Percentiles rank a stretch among this genome's conserved stretches.
These are phyloP conservation scores for Corylus avellana DNA, from an alignment of 306 rosid genomes.

Conservation along the genomic window DNA sequence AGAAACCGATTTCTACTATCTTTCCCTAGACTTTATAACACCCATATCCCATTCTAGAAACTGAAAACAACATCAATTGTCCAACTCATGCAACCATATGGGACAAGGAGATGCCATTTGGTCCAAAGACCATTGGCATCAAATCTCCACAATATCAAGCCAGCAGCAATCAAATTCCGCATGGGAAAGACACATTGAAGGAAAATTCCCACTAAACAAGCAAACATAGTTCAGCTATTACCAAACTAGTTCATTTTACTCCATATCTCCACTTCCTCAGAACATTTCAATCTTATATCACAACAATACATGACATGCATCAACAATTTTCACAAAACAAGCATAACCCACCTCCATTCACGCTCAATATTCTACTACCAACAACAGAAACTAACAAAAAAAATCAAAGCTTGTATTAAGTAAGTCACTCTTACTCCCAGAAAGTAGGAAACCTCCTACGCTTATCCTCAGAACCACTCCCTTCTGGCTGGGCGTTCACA, in stretches of 20 bases:
- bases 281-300: not conserved
- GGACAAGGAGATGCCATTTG: not conserved
- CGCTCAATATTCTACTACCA: not conserved
- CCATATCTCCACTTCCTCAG: not conserved
- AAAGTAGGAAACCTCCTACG: slow-evolving; percentile 42
- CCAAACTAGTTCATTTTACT: not conserved
- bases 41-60: not conserved
- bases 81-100: not conserved
- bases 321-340: not conserved
- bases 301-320: not conserved
- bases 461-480: slow-evolving; percentile 43
- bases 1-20: not conserved
- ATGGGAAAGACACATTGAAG: not conserved
- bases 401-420: not conserved
- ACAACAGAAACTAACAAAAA: not conserved
- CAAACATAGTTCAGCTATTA: not conserved
- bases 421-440: slow-evolving; percentile 27
- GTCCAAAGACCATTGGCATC: not conserved
- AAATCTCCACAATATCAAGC: not conserved
- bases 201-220: not conserved
- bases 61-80: not conserved
- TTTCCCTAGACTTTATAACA: not conserved
- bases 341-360: slow-evolving; percentile 1
- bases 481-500: slow-evolving; percentile 37
- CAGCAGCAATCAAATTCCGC: not conserved